phyloP scores from a whole-genome alignment of 2,329 filamentous ascomycete genomes.

The Hypoxylon sp. region DNA sequence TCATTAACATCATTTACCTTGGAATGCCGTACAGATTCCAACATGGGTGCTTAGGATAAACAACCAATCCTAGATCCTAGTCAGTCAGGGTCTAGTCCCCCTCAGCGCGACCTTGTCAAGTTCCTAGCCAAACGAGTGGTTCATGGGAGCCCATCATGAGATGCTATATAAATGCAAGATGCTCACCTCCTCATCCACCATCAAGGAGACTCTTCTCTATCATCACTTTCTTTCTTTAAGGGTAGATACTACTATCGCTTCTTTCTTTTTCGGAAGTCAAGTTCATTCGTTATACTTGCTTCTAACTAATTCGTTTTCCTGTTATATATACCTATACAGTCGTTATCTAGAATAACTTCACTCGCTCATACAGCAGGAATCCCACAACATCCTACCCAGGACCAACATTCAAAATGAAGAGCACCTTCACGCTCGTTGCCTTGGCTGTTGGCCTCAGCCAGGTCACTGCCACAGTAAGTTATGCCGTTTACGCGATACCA shows the following conservation, averaged over 20 bases:
- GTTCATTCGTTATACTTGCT: slow-evolving; percentile 68
- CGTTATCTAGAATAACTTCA: slow-evolving; percentile 37
- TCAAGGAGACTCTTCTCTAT: slow-evolving; percentile 41
- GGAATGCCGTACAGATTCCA: slow-evolving; percentile 22
- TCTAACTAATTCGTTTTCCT: slow-evolving; percentile 46
- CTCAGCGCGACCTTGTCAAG: slow-evolving; percentile 25
- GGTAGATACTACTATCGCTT: slow-evolving; percentile 44
- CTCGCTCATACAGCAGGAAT: slow-evolving; percentile 32
- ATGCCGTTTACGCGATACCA: neutral
- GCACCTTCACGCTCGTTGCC: slow-evolving; percentile 57
- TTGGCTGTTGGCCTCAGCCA: slow-evolving; percentile 61
- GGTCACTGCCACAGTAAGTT: slow-evolving; percentile 57
- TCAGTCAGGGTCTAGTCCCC: slow-evolving; percentile 29
- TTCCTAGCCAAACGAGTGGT: slow-evolving; percentile 37
- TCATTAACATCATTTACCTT: slow-evolving; percentile 16
- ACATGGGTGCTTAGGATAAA: slow-evolving; percentile 38
- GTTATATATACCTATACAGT: slow-evolving; percentile 38
- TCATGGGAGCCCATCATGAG: slow-evolving; percentile 33
- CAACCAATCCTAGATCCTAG: slow-evolving; percentile 39
- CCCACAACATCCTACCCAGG: slow-evolving; percentile 21
- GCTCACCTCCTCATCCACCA: slow-evolving; percentile 33
- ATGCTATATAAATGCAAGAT: slow-evolving; percentile 44
- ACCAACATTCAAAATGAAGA: slow-evolving; percentile 58
- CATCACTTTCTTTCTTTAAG: slow-evolving; percentile 42
- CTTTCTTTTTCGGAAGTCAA: slow-evolving; percentile 53